Conservation (phyloP, 805 yeast species). For the Yamadazyma sp. region DNA sequence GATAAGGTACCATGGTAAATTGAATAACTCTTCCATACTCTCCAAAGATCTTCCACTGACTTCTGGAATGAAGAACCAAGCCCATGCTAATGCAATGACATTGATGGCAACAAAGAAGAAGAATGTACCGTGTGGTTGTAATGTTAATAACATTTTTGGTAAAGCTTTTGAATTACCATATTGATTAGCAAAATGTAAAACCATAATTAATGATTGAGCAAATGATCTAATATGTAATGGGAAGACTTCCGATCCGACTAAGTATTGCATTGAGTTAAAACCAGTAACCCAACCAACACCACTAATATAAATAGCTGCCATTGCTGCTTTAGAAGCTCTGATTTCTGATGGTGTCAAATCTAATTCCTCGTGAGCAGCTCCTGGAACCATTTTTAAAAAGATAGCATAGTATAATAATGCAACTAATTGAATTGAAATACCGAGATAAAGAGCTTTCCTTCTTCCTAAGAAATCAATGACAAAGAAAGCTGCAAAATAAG, state of each 20-base stretch:
- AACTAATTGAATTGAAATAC: constrained; percentile 43
- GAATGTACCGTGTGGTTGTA: constrained; percentile 50
- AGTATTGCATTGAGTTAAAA: constrained; percentile 54
- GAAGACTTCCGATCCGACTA: constrained; percentile 53
- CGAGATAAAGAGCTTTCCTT: constrained; percentile 47
- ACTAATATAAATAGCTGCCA: constrained; percentile 47
- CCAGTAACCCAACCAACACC: constrained; percentile 62
- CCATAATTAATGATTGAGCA: constrained; percentile 52
- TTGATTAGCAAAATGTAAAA: constrained; percentile 54
- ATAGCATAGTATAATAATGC: constrained; percentile 46
- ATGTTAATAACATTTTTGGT: constrained; percentile 46
- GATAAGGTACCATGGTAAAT: constrained; percentile 55
- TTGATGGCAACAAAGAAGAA: constrained; percentile 47
- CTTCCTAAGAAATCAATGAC: constrained; percentile 54
- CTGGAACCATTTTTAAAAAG: constrained; percentile 44
- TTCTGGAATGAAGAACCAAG: constrained; percentile 52
- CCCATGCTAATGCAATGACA: constrained; percentile 40
- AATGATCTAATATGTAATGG: constrained; percentile 49
- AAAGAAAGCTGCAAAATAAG: constrained; percentile 51
- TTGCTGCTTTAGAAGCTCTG: constrained; percentile 44
- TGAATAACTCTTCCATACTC: constrained; percentile 49
- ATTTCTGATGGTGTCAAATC: constrained; percentile 26
- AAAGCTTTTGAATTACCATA: constrained; percentile 56
- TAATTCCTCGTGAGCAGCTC: constrained; percentile 29
- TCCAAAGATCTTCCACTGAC: constrained; percentile 50